These are phyloP conservation scores for Thuidium tamariscinum DNA, from an alignment of 225 moss, liverwort and hornwort genomes.

Conservation along the genomic window DNA sequence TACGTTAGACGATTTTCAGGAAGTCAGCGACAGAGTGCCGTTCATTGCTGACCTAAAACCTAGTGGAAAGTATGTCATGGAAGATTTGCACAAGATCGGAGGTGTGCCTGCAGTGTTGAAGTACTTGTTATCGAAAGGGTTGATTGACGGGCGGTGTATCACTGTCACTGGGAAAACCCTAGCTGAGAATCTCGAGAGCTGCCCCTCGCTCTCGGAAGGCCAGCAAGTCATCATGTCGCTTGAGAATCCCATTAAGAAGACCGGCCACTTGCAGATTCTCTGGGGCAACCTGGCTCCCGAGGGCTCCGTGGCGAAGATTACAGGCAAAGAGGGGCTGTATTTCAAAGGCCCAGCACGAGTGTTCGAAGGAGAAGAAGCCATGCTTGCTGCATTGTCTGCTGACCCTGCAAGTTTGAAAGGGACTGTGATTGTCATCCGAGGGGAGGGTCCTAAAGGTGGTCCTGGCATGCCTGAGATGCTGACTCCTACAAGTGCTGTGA, in stretches of 20 bases:
- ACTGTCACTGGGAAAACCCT: slow-evolving; percentile 84
- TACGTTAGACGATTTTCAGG: slow-evolving; percentile 71
- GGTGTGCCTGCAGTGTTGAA: slow-evolving; percentile 82
- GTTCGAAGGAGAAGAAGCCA: slow-evolving; percentile 88
- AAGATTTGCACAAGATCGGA: slow-evolving; percentile 89
- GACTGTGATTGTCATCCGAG: slow-evolving; percentile 67
- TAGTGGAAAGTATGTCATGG: slow-evolving; percentile 93
- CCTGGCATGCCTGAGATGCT: slow-evolving; percentile 99
- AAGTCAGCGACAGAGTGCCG: slow-evolving; percentile 63
- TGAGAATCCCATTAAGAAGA: slow-evolving; percentile 68
- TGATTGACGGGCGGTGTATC: slow-evolving; percentile 75
- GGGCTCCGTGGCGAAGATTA: slow-evolving; percentile 94
- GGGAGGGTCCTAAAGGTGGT: slow-evolving; percentile 88
- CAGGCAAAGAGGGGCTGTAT: slow-evolving; percentile 85
- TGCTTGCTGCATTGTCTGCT: slow-evolving; percentile 66
- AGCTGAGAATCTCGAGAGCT: slow-evolving; percentile 63
- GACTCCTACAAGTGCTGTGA: slow-evolving; percentile 90
- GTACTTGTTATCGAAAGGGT: slow-evolving; percentile 51
- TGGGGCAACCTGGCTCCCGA: slow-evolving; percentile 88
- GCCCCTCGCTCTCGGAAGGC: slow-evolving; percentile 51
- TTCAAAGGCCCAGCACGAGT: slow-evolving; percentile 82
- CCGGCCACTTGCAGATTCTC: slow-evolving; percentile 82
- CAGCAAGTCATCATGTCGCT: slow-evolving; percentile 55
- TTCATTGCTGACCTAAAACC: slow-evolving; percentile 80
- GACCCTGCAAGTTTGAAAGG: slow-evolving; percentile 73